A percentile compares a stretch with the other conserved stretches of the same genome.
These are phyloP conservation scores for Diaporthe citriasiana DNA, from an alignment of 2,329 filamentous ascomycete species.

Conservation along the genomic window DNA sequence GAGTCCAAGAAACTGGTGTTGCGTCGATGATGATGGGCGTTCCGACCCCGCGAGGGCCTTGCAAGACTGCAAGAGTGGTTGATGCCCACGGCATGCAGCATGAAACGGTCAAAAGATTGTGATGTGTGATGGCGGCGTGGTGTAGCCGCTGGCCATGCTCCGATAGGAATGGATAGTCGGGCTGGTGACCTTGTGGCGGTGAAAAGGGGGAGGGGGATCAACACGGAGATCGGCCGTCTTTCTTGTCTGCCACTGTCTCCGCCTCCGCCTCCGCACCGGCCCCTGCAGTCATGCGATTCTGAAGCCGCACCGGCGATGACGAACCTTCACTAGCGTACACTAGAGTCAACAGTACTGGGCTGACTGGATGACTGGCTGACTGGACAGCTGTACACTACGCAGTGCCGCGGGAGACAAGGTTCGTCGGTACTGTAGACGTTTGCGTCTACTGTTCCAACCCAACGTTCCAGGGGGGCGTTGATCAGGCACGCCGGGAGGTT, in stretches of 20 bases:
- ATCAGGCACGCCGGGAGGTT: slow-evolving; percentile 20
- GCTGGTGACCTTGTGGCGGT: slow-evolving; percentile 17
- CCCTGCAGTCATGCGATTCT: neutral
- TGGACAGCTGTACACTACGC: neutral
- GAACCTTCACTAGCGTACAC: neutral
- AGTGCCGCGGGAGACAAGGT: neutral
- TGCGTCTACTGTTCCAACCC: slow-evolving; percentile 4
- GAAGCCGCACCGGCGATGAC: neutral
- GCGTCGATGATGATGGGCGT: slow-evolving; percentile 23
- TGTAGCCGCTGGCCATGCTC: slow-evolving; percentile 22
- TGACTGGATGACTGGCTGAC: too few relatives aligned
- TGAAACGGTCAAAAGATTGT: slow-evolving; percentile 29
- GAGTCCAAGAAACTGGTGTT: neutral
- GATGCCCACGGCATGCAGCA: slow-evolving; percentile 10
- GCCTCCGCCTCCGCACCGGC: slow-evolving; percentile 10
- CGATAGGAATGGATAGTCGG: slow-evolving; percentile 35
- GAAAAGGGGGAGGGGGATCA: slow-evolving; percentile 25
- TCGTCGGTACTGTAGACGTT: neutral
- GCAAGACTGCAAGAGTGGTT: too few relatives aligned
- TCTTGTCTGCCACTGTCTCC: neutral
- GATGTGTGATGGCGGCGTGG: slow-evolving; percentile 29
- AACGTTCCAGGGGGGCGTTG: slow-evolving; percentile 20
- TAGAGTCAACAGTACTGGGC: neutral
- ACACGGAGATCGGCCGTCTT: slow-evolving; percentile 27
- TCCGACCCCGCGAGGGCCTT: slow-evolving; percentile 15